These are phyloP conservation scores for Spergularia azorica DNA, from an alignment of 179 eudicot genomes.

Conservation along the genomic window DNA sequence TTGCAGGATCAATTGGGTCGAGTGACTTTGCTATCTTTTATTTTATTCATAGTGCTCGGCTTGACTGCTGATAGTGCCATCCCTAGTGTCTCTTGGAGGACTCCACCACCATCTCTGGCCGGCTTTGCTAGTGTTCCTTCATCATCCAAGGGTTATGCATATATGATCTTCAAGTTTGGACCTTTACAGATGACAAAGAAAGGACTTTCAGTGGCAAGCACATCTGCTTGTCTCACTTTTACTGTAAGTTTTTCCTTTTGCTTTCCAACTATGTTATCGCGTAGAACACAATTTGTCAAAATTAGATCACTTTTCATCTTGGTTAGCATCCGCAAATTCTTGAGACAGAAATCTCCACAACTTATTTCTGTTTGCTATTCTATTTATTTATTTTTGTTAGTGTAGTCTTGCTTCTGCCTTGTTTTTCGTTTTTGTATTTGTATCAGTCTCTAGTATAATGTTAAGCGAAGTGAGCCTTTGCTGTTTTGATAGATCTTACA, in stretches of 20 bases:
- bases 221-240: slow-evolving; percentile 93
- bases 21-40: slow-evolving; percentile 67
- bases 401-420: neutral
- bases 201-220: slow-evolving; percentile 83
- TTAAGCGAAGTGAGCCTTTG: slow-evolving; percentile 17
- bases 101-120: slow-evolving; percentile 81
- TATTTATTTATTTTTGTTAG: neutral
- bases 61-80: slow-evolving; percentile 80
- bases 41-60: slow-evolving; percentile 83
- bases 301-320: neutral
- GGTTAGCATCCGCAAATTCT: neutral
- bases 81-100: slow-evolving; percentile 63
- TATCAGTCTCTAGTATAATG: slow-evolving; percentile 2
- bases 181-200: slow-evolving; percentile 83
- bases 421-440: neutral
- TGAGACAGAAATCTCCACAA: neutral
- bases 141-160: slow-evolving; percentile 71
- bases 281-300: neutral
- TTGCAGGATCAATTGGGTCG: slow-evolving; percentile 94
- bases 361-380: neutral
- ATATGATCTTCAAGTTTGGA: slow-evolving; percentile 70
- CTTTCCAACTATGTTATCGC: neutral
- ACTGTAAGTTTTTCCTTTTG: slow-evolving; percentile 53
- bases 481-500: slow-evolving; percentile 69
- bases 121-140: slow-evolving; percentile 66